A percentile compares a stretch with the other conserved stretches of the same genome.
Conservation (phyloP, 2,329 filamentous ascomycete species). For the Colletotrichum sublineola region DNA sequence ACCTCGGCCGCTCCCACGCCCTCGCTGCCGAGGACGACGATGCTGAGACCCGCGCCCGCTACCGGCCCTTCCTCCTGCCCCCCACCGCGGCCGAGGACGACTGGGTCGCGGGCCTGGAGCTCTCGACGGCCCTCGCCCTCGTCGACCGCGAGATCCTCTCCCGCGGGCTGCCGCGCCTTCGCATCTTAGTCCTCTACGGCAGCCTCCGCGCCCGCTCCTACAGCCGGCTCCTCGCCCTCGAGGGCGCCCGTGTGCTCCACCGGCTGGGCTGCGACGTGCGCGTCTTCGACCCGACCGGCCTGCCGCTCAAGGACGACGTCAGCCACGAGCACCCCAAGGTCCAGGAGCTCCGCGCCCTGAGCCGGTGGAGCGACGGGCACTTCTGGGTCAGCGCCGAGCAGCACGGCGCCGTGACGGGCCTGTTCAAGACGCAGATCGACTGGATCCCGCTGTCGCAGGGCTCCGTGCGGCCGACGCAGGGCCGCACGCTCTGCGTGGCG, state of each 20-base stretch:
- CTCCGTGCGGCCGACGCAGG: constrained; percentile 75
- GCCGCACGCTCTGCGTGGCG: constrained; percentile 71
- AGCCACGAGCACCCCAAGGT: constrained; percentile 71
- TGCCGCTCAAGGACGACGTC: constrained; percentile 74
- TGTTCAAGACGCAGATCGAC: constrained; percentile 80
- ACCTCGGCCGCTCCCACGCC: constrained; percentile 54
- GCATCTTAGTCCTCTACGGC: constrained; percentile 72
- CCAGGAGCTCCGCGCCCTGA: constrained; percentile 72
- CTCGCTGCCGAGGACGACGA: constrained; percentile 63
- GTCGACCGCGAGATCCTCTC: constrained; percentile 59
- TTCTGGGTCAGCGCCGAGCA: constrained; percentile 76
- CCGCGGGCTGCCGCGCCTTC: constrained; percentile 55
- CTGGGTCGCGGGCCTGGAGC: constrained; percentile 69
- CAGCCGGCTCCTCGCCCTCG: constrained; percentile 70
- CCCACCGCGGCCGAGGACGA: constrained; percentile 55
- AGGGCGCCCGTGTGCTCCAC: constrained; percentile 71
- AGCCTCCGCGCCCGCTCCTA: constrained; percentile 71
- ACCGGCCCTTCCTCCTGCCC: constrained; percentile 69
- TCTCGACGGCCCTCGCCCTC: constrained; percentile 65
- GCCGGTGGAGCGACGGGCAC: constrained; percentile 75
- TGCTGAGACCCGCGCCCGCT: constrained; percentile 57
- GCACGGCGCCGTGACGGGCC: constrained; percentile 71
- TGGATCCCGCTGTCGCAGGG: constrained; percentile 75
- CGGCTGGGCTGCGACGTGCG: constrained; percentile 76
- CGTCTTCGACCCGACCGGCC: constrained; percentile 68